Evolutionary conservation across 352 stramenopile genomes (phyloP).

Genomic region (Lagenidium sp.): DNA sequence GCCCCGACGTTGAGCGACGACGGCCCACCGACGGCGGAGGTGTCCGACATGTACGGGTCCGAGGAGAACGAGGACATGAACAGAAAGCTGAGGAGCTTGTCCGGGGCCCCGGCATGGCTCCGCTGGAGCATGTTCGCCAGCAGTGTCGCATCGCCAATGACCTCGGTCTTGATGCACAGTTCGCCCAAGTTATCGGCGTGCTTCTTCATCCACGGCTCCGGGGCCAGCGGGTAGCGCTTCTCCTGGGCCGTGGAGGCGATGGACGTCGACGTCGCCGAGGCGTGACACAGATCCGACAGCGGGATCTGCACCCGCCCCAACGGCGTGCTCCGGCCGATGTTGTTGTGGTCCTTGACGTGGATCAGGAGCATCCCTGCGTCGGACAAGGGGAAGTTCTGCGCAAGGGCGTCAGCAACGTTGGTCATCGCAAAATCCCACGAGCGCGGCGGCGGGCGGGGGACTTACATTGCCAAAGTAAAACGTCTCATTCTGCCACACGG

Average conservation of each 20-base stretch:
- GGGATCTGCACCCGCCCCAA: constrained; percentile 60
- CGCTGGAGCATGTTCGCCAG: constrained; percentile 47
- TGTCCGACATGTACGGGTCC: constrained; percentile 20
- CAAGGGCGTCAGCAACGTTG: neutral
- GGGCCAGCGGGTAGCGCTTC: constrained; percentile 46
- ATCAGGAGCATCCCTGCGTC: constrained; percentile 41
- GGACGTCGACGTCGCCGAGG: constrained; percentile 39
- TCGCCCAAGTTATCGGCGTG: constrained; percentile 40
- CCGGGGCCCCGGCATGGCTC: constrained; percentile 18
- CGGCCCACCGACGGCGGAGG: constrained; percentile 1
- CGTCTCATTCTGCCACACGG: constrained; percentile 50
- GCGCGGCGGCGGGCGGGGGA: no score
- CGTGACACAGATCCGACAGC: constrained; percentile 43
- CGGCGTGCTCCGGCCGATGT: constrained; percentile 44
- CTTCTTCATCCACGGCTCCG: constrained; percentile 72
- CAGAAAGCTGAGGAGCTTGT: constrained; percentile 45
- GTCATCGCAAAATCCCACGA: no score
- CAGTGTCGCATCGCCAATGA: constrained; percentile 42
- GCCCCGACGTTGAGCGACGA: constrained; percentile 7
- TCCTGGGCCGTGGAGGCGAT: constrained; percentile 35
- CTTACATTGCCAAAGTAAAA: constrained; percentile 58
- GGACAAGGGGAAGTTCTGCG: constrained; percentile 31
- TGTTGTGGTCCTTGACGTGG: constrained; percentile 74
- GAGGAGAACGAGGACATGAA: constrained; percentile 42
- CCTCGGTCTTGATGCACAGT: constrained; percentile 56